These are phyloP conservation scores for Ceriops zippeliana DNA, from an alignment of 345 rosid genomes.

Conservation along the genomic window DNA sequence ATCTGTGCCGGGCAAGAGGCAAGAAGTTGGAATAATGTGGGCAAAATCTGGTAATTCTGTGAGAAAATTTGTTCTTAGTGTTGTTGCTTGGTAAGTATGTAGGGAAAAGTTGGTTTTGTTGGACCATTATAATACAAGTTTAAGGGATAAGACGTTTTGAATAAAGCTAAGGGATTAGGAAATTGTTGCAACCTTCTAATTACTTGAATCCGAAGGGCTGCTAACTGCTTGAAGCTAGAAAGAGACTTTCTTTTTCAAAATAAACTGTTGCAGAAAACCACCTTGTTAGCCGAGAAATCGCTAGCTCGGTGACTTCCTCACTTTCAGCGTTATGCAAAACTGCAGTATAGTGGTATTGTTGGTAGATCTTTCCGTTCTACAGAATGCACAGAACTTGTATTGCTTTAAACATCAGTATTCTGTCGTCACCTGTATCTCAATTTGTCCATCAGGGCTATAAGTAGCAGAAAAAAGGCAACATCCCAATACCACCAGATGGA, in stretches of 20 bases:
- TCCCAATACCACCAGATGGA: background rate
- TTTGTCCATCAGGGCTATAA: background rate
- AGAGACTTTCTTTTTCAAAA: slow-evolving; percentile 6
- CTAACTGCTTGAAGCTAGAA: background rate
- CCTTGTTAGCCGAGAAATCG: slow-evolving; percentile 7
- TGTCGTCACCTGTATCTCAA: background rate
- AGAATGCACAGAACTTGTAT: slow-evolving; percentile 2
- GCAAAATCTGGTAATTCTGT: no score
- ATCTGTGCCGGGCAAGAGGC: no score
- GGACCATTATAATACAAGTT: no score
- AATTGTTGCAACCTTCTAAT: background rate
- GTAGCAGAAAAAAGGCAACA: background rate
- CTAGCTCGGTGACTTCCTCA: slow-evolving; percentile 6
- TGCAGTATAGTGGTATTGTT: background rate
- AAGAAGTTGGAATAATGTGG: no score
- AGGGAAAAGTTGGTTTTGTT: no score
- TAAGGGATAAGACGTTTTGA: background rate
- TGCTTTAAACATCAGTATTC: background rate
- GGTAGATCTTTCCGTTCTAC: slow-evolving; percentile 13
- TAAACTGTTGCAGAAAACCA: slow-evolving; percentile 9
- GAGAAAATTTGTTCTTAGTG: no score
- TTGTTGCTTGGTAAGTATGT: no score
- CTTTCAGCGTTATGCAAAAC: slow-evolving; percentile 5
- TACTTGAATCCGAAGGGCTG: background rate
- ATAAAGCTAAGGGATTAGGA: background rate